These are phyloP conservation scores for Vaccinium darrowii DNA, from an alignment of 148 eudicot species.

Conservation along the genomic window DNA sequence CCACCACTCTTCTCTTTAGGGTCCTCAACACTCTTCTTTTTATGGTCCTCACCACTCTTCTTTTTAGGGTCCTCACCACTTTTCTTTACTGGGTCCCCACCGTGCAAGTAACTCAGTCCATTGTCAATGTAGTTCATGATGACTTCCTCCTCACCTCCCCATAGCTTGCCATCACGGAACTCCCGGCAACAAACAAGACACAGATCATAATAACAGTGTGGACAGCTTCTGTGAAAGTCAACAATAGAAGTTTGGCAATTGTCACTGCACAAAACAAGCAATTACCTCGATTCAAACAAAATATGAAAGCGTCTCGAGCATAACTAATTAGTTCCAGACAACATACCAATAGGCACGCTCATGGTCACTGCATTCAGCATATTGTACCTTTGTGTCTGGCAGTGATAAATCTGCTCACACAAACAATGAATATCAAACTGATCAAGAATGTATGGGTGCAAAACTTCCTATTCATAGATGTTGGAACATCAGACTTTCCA, in stretches of 20 bases:
- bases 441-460: background rate
- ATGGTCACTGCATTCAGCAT: slow-evolving; percentile 11
- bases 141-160: slow-evolving; percentile 37
- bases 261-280: slow-evolving; percentile 39
- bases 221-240: slow-evolving; percentile 55
- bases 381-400: slow-evolving; percentile 24
- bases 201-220: slow-evolving; percentile 43
- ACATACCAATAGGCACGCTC: slow-evolving; percentile 46
- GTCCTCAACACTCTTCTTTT: background rate
- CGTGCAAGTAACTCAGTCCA: slow-evolving; percentile 40
- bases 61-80: background rate
- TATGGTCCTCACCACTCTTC: background rate
- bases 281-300: background rate
- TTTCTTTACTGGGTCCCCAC: background rate
- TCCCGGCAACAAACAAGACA: slow-evolving; percentile 63
- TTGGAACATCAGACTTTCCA: background rate
- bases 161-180: slow-evolving; percentile 43
- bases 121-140: slow-evolving; percentile 30
- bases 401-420: slow-evolving; percentile 29
- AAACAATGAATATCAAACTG: background rate
- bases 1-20: background rate
- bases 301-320: background rate
- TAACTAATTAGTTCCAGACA: background rate
- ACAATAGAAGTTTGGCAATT: slow-evolving; percentile 50
- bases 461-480: background rate